Evolutionary conservation across 176 grass and related monocot species (phyloP).

Genomic region (Bonia amplexicaulis): DNA sequence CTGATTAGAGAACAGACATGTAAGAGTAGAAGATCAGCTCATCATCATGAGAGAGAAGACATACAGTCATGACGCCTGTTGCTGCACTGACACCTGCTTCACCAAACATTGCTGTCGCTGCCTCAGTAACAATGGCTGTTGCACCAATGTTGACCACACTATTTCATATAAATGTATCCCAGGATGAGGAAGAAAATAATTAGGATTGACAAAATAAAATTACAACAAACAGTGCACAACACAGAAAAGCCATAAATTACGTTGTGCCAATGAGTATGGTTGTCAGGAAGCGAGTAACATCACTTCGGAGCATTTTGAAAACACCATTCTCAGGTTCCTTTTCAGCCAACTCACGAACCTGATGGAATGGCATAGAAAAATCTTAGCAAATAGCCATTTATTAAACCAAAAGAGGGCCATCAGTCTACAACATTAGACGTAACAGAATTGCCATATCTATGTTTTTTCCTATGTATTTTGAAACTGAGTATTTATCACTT

Average conservation of each 20-base stretch:
- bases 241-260: constrained; percentile 41
- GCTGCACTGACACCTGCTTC: constrained; percentile 92
- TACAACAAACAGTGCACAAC: not conserved
- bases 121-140: constrained; percentile 91
- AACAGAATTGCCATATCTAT: not conserved
- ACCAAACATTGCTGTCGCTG: constrained; percentile 93
- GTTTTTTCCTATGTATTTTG: not conserved
- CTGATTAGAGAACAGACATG: not conserved
- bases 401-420: not conserved
- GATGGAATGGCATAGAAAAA: not conserved
- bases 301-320: constrained; percentile 91
- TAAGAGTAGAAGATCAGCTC: constrained; percentile 14
- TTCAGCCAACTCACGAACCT: constrained; percentile 87
- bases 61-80: constrained; percentile 97
- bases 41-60: constrained; percentile 10
- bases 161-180: constrained; percentile 33
- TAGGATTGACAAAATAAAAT: constrained; percentile 6
- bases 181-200: constrained; percentile 7
- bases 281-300: constrained; percentile 93
- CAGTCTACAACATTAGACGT: not conserved
- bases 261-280: constrained; percentile 99
- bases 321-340: constrained; percentile 97
- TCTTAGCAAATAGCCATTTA: constrained; percentile 2
- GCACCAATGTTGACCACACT: constrained; percentile 96
- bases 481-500: not conserved